Conservation (phyloP, 2,329 filamentous ascomycete species). For the Mollisia scopiformis region DNA sequence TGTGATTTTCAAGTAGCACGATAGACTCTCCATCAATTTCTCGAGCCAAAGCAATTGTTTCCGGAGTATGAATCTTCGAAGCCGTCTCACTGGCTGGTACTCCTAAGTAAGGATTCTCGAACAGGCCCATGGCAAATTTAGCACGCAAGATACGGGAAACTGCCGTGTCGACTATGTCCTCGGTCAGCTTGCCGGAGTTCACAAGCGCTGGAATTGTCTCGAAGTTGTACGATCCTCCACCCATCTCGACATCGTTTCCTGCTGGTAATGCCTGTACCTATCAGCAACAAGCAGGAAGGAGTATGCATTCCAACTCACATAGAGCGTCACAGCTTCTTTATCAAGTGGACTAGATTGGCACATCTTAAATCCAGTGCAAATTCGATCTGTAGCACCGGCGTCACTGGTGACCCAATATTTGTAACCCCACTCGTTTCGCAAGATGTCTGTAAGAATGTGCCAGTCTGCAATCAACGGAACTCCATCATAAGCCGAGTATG, state of each 20-base stretch:
- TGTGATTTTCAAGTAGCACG: constrained; percentile 78
- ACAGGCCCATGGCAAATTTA: constrained; percentile 72
- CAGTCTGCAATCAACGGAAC: constrained; percentile 68
- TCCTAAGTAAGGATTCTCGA: constrained; percentile 69
- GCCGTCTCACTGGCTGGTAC: constrained; percentile 57
- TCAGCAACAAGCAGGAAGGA: not conserved
- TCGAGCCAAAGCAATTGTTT: constrained; percentile 72
- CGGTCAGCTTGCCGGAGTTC: constrained; percentile 60
- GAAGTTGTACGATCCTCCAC: constrained; percentile 73
- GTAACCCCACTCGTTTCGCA: constrained; percentile 74
- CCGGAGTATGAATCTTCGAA: constrained; percentile 64
- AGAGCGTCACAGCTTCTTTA: constrained; percentile 64
- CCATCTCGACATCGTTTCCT: constrained; percentile 77
- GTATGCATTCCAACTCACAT: constrained; percentile 39
- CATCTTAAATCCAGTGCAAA: constrained; percentile 66
- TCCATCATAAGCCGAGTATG: constrained; percentile 76
- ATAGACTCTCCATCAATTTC: constrained; percentile 79
- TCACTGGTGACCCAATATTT: constrained; percentile 68
- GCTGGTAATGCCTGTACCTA: constrained; percentile 57
- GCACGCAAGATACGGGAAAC: constrained; percentile 66
- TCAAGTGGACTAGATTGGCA: constrained; percentile 64
- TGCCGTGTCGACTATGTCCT: constrained; percentile 63
- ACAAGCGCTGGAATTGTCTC: constrained; percentile 68
- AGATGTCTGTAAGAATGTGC: constrained; percentile 67
- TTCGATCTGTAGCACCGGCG: constrained; percentile 70